These are phyloP conservation scores for Rostrohypoxylon terebratum DNA, from an alignment of 495 filamentous ascomycete genomes.

Conservation along the genomic window DNA sequence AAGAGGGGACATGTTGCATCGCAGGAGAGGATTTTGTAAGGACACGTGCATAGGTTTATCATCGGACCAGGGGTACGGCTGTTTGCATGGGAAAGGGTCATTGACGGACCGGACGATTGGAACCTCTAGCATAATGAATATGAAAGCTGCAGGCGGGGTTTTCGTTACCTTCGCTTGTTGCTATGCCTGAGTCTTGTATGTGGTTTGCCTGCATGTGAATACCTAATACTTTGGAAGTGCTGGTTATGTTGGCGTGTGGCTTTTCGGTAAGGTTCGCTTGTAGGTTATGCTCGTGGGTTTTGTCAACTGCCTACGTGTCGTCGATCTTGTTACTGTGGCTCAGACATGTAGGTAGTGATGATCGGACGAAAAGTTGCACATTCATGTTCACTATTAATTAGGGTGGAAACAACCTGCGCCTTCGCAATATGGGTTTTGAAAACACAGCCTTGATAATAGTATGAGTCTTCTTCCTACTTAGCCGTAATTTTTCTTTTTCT, in stretches of 20 bases:
- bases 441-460: too few relatives aligned
- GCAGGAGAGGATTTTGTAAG: constrained; percentile 11
- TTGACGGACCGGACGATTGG: neutral
- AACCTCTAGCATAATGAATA: constrained; percentile 1
- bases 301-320: too few relatives aligned
- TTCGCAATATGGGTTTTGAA: too few relatives aligned
- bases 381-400: too few relatives aligned
- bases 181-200: neutral
- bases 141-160: neutral
- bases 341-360: neutral
- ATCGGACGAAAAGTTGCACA: too few relatives aligned
- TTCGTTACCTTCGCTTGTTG: neutral
- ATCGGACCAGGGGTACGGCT: neutral
- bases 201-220: neutral
- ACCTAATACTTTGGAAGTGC: too few relatives aligned
- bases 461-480: too few relatives aligned
- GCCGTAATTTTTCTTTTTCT: too few relatives aligned
- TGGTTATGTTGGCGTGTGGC: too few relatives aligned
- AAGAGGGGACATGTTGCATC: constrained; percentile 1
- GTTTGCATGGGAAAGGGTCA: neutral
- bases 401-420: too few relatives aligned
- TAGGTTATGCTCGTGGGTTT: too few relatives aligned
- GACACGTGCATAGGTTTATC: neutral
- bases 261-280: too few relatives aligned
- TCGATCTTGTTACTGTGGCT: neutral